phyloP scores from a whole-genome alignment of 2,329 filamentous ascomycete species.

The Phaeosphaeriaceae sp. region DNA sequence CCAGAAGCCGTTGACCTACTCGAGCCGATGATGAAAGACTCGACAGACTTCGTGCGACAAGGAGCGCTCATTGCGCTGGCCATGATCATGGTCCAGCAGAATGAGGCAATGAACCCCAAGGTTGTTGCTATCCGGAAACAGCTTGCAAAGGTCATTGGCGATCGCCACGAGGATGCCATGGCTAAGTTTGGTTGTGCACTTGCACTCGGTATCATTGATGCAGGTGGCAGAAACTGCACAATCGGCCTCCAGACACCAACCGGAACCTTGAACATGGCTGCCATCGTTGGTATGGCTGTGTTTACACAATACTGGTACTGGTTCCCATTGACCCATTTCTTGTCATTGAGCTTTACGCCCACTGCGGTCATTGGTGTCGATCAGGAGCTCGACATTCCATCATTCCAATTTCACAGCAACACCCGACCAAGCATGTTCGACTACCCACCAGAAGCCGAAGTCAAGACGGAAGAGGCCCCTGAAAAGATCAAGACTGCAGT shows the following conservation, averaged over 20 bases:
- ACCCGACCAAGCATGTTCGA: constrained; percentile 95
- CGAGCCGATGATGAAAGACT: constrained; percentile 99
- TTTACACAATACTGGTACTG: constrained; percentile 99
- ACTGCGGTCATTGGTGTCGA: constrained; percentile 96
- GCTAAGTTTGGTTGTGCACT: constrained; percentile 97
- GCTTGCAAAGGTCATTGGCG: constrained; percentile 89
- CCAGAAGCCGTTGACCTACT: constrained; percentile 96
- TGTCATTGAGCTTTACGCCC: constrained; percentile 94
- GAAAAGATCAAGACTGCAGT: constrained; percentile 95
- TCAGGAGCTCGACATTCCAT: constrained; percentile 89
- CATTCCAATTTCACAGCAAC: constrained; percentile 95
- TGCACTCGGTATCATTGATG: constrained; percentile 95
- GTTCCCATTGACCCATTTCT: constrained; percentile 98
- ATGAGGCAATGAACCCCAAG: constrained; percentile 98
- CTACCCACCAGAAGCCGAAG: constrained; percentile 95
- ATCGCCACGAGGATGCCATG: constrained; percentile 98
- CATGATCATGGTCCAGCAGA: constrained; percentile 99
- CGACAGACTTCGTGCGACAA: constrained; percentile 96
- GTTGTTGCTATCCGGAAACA: constrained; percentile 90
- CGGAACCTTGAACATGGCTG: constrained; percentile 97
- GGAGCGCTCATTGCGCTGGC: constrained; percentile 91
- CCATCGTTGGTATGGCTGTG: constrained; percentile 95
- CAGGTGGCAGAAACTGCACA: constrained; percentile 96
- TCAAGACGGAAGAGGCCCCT: constrained; percentile 91
- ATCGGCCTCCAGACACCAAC: constrained; percentile 98